Percentiles rank a stretch among this genome's conserved stretches.
phyloP scores from a whole-genome alignment of 1,284 basidiomycete genomes.

The Tremellales sp. region DNA sequence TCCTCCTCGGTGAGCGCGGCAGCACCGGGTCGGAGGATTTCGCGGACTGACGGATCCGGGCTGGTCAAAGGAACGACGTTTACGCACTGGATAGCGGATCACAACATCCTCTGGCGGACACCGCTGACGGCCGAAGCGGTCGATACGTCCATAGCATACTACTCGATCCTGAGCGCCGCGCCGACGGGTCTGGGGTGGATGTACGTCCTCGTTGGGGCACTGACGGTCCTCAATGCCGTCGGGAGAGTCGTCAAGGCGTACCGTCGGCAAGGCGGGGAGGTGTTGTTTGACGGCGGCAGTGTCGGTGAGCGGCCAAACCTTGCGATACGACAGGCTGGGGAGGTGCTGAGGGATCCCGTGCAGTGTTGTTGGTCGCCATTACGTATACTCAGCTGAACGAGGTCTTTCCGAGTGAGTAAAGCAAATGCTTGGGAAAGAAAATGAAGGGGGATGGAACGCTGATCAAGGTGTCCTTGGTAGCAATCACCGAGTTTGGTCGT shows the following conservation, averaged over 20 bases:
- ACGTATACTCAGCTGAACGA: slow-evolving; percentile 41
- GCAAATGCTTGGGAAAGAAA: not conserved
- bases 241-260: slow-evolving; percentile 34
- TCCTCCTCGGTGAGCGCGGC: slow-evolving; percentile 37
- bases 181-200: slow-evolving; percentile 34
- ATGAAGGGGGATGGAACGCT: not conserved
- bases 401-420: slow-evolving; percentile 36
- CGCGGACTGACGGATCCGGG: slow-evolving; percentile 2
- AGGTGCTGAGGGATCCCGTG: not conserved
- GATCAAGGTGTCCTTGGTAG: too few relatives aligned
- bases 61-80: slow-evolving; percentile 40
- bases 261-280: slow-evolving; percentile 34
- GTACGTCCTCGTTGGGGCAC: slow-evolving; percentile 31
- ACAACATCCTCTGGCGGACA: slow-evolving; percentile 44
- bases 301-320: slow-evolving; percentile 26
- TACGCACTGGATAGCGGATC: slow-evolving; percentile 47
- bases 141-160: slow-evolving; percentile 35
- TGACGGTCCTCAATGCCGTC: slow-evolving; percentile 26
- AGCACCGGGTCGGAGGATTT: too few relatives aligned
- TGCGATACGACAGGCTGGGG: not conserved
- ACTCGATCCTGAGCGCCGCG: slow-evolving; percentile 32
- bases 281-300: slow-evolving; percentile 44
- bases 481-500: slow-evolving; percentile 31
- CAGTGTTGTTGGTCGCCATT: slow-evolving; percentile 40
- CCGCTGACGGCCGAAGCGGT: slow-evolving; percentile 41